Evolutionary conservation across 192 early-diverging fungal species (phyloP).

Genomic region (Mortierella claussenii): DNA sequence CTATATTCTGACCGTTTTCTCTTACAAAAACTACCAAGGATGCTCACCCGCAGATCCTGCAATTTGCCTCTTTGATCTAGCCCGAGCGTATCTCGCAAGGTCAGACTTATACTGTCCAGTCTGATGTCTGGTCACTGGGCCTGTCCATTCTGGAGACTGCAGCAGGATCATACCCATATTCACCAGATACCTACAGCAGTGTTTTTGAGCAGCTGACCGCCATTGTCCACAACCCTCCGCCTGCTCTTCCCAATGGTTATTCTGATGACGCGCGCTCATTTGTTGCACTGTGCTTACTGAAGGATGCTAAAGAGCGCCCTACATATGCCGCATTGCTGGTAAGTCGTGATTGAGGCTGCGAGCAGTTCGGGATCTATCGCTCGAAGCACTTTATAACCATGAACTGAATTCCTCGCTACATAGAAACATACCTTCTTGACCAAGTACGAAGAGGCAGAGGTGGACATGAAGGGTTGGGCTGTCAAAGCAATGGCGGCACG

Average conservation of each 20-base stretch:
- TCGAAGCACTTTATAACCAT: too few relatives aligned
- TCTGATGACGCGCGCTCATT: constrained; percentile 81
- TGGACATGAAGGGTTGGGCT: constrained; percentile 91
- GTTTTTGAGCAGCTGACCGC: constrained; percentile 91
- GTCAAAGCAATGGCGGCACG: constrained; percentile 62
- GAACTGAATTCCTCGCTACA: too few relatives aligned
- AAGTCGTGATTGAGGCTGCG: constrained; percentile 11
- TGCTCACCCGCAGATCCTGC: too few relatives aligned
- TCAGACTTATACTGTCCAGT: constrained; percentile 83
- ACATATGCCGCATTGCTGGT: constrained; percentile 80
- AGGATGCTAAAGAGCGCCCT: constrained; percentile 76
- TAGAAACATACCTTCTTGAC: constrained; percentile 79
- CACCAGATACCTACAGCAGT: constrained; percentile 69
- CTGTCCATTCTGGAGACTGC: constrained; percentile 88
- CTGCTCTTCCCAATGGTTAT: constrained; percentile 76
- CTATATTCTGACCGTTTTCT: too few relatives aligned
- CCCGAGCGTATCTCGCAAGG: constrained; percentile 88
- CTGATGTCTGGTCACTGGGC: constrained; percentile 96
- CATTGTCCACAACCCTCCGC: constrained; percentile 84
- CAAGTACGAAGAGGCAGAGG: constrained; percentile 66
- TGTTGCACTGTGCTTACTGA: constrained; percentile 75
- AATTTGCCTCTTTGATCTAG: too few relatives aligned
- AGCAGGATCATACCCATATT: constrained; percentile 84
- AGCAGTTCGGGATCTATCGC: too few relatives aligned
- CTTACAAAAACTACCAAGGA: too few relatives aligned